Base-by-base conservation (phyloP, 208 protist genomes). In the Wallacemonas collosoma region DNA sequence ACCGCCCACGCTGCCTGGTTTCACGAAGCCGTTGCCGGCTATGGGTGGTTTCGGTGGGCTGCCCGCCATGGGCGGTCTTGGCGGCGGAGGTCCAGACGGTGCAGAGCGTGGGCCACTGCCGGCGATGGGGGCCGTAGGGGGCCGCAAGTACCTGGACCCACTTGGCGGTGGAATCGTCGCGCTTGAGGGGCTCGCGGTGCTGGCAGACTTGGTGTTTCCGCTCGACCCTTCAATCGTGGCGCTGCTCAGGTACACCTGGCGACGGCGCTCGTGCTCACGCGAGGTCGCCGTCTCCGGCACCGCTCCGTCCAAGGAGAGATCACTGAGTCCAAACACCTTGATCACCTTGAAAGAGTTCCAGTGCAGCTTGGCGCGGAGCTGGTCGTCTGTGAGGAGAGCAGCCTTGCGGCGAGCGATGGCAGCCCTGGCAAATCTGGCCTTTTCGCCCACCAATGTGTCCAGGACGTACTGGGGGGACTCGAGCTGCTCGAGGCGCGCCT, bases 341-440 rank as follows among this genome's bases (percentile, higher is more conserved):
- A 93, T 71, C 26, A 96, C 92, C 26, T 84, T 88, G 69, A 96
- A 96, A 44, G 80, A 72, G 43, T 79, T 82, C 90, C 92, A 97
- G 67, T 94, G 82, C 64, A 97, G 82, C 69, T 82, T 83, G 14
- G 83, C 83, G n/a, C 83, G 85, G 47, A 97, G 76, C 70, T 88
- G 86, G n/a, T 95, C 90, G 53, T 97, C 90, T 3, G 92, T 95
- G 53, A 97, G 76, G 36, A 95, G 74, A 36, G 90, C 92, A 1
- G 89, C 92, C 57, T 92, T 89, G 3, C 84, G 87, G 2, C 92
- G 82, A 6, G 92, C 89, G 17, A 97, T 75, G 3, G 85, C 84
- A 8, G 92, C 88, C 72, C 83, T 86, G 35, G 82, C 81, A 72
- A 90, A 97, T 58, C 81, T 89, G 50, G 73, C 81, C 80, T 97